phyloP scores from a whole-genome alignment of 495 filamentous ascomycete genomes.

The Trichodelitschia bisporula region DNA sequence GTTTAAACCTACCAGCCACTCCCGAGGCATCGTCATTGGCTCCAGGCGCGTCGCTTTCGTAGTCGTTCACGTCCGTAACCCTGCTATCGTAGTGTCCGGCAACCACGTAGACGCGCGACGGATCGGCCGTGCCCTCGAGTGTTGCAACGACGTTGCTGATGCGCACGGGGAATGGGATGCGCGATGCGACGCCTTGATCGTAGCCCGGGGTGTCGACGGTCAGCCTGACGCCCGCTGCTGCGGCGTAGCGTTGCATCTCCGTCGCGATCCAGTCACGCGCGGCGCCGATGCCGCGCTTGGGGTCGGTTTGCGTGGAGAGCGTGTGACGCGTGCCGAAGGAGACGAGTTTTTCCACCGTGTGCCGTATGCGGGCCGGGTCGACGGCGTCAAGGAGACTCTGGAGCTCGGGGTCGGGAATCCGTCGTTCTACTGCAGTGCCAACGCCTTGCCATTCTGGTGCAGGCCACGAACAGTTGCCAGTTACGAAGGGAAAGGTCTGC shows the following conservation, averaged over 20 bases:
- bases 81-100: constrained; percentile 29
- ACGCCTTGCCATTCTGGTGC: too few relatives aligned
- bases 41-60: constrained; percentile 24
- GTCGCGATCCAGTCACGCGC: constrained; percentile 26
- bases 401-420: constrained; percentile 21
- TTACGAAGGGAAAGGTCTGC: too few relatives aligned
- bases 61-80: constrained; percentile 22
- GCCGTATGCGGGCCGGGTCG: constrained; percentile 18
- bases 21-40: constrained; percentile 26
- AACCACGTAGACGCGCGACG: constrained; percentile 23
- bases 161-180: constrained; percentile 21
- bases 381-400: constrained; percentile 18
- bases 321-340: constrained; percentile 28
- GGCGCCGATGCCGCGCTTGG: constrained; percentile 25
- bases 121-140: constrained; percentile 21
- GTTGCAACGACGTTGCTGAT: constrained; percentile 27
- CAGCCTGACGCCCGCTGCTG: constrained; percentile 16
- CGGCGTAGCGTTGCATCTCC: constrained; percentile 18
- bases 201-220: constrained; percentile 21
- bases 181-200: constrained; percentile 17
- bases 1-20: constrained; percentile 8
- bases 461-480: too few relatives aligned
- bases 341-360: constrained; percentile 22
- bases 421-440: constrained; percentile 18
- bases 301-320: constrained; percentile 21